Percentiles rank a stretch among this genome's conserved stretches.
phyloP scores from a whole-genome alignment of 306 rosid species.

The Mucuna pruriens region DNA sequence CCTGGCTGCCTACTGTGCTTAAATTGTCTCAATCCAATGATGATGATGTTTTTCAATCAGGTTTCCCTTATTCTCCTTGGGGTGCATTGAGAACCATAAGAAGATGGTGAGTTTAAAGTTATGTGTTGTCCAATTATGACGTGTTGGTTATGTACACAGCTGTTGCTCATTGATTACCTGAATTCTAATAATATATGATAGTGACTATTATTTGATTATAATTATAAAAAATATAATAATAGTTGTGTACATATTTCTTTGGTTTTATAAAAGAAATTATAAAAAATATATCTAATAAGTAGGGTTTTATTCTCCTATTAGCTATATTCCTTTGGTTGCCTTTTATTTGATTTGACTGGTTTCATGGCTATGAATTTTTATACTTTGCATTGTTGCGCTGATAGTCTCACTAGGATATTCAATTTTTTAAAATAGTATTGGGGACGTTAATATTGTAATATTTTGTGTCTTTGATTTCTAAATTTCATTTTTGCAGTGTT shows the following conservation, averaged over 20 bases:
- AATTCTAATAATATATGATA: background rate
- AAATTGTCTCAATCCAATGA: constrained; percentile 55
- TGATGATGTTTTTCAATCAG: constrained; percentile 48
- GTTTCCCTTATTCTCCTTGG: constrained; percentile 48
- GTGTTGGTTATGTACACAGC: background rate
- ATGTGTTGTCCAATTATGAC: background rate
- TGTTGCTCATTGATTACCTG: background rate
- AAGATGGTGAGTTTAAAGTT: constrained; percentile 68
- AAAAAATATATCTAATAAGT: background rate
- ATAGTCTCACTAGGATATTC: background rate
- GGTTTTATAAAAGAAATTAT: too few relatives aligned
- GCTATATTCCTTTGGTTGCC: background rate
- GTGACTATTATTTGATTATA: too few relatives aligned
- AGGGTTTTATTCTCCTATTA: background rate
- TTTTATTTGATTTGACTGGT: too few relatives aligned
- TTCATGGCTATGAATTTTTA: too few relatives aligned
- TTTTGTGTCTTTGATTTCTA: background rate
- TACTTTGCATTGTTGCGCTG: background rate
- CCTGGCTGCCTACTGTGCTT: constrained; percentile 90
- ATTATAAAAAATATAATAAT: too few relatives aligned
- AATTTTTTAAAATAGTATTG: background rate
- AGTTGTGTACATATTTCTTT: too few relatives aligned
- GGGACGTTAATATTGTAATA: background rate
- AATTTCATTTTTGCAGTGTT: constrained; percentile 12
- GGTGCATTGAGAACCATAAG: constrained; percentile 75